Conservation (phyloP, 1,139 yeast genomes). For the Debaryomyces udenii region DNA sequence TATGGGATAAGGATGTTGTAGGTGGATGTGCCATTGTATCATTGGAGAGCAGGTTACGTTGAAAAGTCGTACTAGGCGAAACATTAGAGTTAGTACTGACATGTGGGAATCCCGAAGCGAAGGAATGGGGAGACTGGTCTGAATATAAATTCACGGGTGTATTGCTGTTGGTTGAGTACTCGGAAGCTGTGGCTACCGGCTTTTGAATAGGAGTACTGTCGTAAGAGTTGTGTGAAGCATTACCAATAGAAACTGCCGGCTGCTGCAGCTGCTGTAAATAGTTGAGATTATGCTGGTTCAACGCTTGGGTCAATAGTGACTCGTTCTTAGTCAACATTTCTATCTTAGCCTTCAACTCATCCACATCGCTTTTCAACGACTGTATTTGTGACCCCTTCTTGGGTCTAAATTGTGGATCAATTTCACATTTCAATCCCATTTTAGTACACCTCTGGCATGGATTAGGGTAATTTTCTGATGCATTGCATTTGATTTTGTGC, state of each 20-base stretch:
- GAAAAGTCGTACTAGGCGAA: conserved; percentile 7
- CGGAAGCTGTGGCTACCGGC: not conserved
- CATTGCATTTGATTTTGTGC: conserved; percentile 92
- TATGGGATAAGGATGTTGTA: conserved; percentile 16
- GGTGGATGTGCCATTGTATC: conserved; percentile 13
- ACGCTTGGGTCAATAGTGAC: conserved; percentile 64
- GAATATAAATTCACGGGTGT: conserved; percentile 18
- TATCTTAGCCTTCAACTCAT: conserved; percentile 75
- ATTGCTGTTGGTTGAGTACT: conserved; percentile 3
- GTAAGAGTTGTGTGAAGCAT: conserved; percentile 8
- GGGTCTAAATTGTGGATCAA: conserved; percentile 90
- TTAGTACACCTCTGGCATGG: conserved; percentile 84
- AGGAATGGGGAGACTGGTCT: conserved; percentile 16
- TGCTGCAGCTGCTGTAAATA: conserved; percentile 28
- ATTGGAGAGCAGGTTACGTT: conserved; percentile 7
- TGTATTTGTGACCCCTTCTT: conserved; percentile 91
- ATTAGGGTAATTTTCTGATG: conserved; percentile 77
- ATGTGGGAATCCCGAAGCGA: conserved; percentile 8
- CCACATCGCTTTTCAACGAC: conserved; percentile 79
- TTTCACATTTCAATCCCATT: conserved; percentile 80
- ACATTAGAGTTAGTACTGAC: conserved; percentile 4
- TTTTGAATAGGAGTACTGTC: conserved; percentile 7
- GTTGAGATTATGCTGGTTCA: conserved; percentile 48
- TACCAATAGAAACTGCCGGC: conserved; percentile 2
- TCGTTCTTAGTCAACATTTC: conserved; percentile 75